Evolutionary conservation across 805 yeast genomes (phyloP), one percentile per base, ranked within the genome.

Genomic region (Diddensiella caesifluorescens): DNA sequence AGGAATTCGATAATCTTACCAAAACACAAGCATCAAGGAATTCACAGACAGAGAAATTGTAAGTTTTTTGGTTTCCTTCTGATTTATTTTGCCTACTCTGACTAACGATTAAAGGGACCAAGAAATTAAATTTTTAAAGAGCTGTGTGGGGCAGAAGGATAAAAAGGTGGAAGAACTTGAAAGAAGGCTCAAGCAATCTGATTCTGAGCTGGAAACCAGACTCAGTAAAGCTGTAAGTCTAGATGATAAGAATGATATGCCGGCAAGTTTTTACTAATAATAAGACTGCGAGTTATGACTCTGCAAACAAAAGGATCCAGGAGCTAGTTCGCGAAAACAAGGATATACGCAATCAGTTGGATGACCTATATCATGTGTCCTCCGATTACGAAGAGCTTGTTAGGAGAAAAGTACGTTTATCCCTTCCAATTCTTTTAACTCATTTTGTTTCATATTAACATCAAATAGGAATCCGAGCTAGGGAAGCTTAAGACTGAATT

Each of bases 261-360:
- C 9, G 16, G 10, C 15, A 20, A 16, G 5, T 9, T 3, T 6
- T 3, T 12, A 22, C 13, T 7, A 33, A 33, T 36, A 12, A 23
- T 4, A 23, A 40, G 42, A 32, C 42, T n/a, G 45, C 34, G 33
- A 58, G 54, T 7, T 51, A 51, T 32, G 53, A 42, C 13, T 31
- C 55, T 21, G 68, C 75, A 4, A 62, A 62, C 45, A 59, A 56
- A 22, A 61, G 67, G 26, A 50, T 73, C 13, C 57, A 64, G 36
- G 59, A 63, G 4, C 54, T 71, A 19, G 54, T 69, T 1, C 61
- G 60, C 2, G 82, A 73, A 45, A 77, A 75, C 48, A 60, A 60
- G 21, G 60, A 55, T n/a, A 54, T 76, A 13, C 60, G 69, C 27
- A 55, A 52, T 5, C 67, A 70, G 42, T 39, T 77, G n/a, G 58